These are phyloP conservation scores for Fulvia fulva DNA, from an alignment of 2,329 filamentous ascomycete species.

Conservation along the genomic window DNA sequence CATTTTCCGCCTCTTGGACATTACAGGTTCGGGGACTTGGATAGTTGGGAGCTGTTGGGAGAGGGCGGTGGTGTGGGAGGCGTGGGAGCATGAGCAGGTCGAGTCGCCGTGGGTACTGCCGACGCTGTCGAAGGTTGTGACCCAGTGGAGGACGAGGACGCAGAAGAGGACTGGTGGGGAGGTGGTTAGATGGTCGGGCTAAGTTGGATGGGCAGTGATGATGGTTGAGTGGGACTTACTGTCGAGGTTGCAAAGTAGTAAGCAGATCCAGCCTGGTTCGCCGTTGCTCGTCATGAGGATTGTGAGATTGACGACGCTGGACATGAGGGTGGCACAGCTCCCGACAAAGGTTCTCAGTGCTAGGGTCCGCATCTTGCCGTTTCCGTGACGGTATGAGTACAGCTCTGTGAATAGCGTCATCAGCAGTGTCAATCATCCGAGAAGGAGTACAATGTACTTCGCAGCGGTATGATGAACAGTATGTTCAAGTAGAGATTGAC, in stretches of 20 bases:
- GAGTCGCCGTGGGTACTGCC: constrained; percentile 3
- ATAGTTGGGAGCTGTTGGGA: not conserved
- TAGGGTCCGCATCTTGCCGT: constrained; percentile 11
- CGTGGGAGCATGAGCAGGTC: constrained; percentile 5
- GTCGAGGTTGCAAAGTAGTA: constrained; percentile 15
- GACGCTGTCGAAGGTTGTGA: constrained; percentile 10
- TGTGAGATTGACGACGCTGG: constrained; percentile 15
- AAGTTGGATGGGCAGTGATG: not conserved
- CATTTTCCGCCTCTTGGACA: constrained; percentile 1
- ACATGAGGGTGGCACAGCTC: constrained; percentile 14
- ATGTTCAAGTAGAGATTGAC: constrained; percentile 16
- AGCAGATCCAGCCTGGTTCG: constrained; percentile 15
- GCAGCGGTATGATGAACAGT: constrained; percentile 14
- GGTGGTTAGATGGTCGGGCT: not conserved
- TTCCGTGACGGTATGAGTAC: constrained; percentile 14
- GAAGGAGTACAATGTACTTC: not conserved
- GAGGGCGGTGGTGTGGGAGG: not conserved
- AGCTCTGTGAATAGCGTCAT: constrained; percentile 4
- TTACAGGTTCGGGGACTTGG: not conserved
- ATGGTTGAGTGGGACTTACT: constrained; percentile 6
- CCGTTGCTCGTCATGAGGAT: constrained; percentile 11
- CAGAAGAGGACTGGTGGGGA: constrained; percentile 11
- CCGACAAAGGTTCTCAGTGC: constrained; percentile 14
- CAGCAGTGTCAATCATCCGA: not conserved
- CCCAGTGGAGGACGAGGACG: constrained; percentile 17